A percentile compares a stretch with the other conserved stretches of the same genome.
phyloP scores from a whole-genome alignment of 1,139 yeast species.

The Lodderomyces oxycetoniae region DNA sequence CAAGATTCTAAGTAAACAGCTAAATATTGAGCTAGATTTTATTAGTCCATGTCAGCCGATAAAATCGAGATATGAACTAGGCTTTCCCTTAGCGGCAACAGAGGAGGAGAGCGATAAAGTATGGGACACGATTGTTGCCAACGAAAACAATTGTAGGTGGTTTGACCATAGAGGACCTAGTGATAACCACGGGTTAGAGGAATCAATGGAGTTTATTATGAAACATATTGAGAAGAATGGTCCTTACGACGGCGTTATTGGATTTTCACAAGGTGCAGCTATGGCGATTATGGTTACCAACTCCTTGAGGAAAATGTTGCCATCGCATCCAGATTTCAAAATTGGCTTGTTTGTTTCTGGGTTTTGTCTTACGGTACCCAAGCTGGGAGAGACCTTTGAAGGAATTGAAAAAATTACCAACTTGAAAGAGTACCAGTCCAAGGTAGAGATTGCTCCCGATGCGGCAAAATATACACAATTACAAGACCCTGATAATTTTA shows the following conservation, averaged over 20 bases:
- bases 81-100: constrained; percentile 25
- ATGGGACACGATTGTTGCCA: constrained; percentile 34
- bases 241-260: constrained; percentile 84
- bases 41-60: constrained; percentile 34
- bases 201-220: constrained; percentile 39
- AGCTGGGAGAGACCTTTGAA: constrained; percentile 14
- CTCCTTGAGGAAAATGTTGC: constrained; percentile 34
- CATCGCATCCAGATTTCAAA: constrained; percentile 39
- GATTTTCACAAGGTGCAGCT: constrained; percentile 94
- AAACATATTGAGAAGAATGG: constrained; percentile 62
- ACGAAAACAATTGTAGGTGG: constrained; percentile 51
- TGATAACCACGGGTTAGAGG: constrained; percentile 32
- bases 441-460: constrained; percentile 17
- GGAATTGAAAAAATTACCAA: constrained; percentile 21
- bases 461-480: constrained; percentile 19
- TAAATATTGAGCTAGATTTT: constrained; percentile 42
- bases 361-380: constrained; percentile 49
- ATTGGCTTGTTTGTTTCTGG: constrained; percentile 51
- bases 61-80: constrained; percentile 23
- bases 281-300: constrained; percentile 58
- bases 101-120: constrained; percentile 23
- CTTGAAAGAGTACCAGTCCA: constrained; percentile 18
- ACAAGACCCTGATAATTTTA: constrained; percentile 7
- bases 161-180: constrained; percentile 26
- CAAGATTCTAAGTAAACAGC: constrained; percentile 57